Evolutionary conservation across 495 filamentous ascomycete species (phyloP).

Genomic region (Cercophora samala): DNA sequence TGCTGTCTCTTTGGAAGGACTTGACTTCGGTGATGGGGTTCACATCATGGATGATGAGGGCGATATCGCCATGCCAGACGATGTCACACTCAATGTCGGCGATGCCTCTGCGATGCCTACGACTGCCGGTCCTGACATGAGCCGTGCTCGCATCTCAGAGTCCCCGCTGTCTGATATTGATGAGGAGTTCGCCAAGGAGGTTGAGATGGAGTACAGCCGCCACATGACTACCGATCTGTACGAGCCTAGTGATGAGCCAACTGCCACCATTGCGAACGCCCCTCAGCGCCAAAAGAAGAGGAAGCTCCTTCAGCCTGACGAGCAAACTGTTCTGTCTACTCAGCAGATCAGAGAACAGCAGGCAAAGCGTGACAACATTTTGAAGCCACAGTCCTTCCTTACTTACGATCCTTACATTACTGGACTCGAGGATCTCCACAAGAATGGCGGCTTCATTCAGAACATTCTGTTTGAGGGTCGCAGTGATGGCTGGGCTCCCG

Average conservation of each 20-base stretch:
- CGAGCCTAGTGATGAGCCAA: slow-evolving; percentile 53
- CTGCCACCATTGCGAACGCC: slow-evolving; percentile 44
- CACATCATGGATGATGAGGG: slow-evolving; percentile 57
- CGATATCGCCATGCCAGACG: slow-evolving; percentile 60
- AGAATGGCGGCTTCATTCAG: slow-evolving; percentile 81
- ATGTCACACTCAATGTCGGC: slow-evolving; percentile 50
- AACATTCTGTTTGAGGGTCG: slow-evolving; percentile 73
- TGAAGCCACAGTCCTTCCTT: slow-evolving; percentile 73
- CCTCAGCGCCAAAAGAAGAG: slow-evolving; percentile 72
- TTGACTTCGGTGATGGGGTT: slow-evolving; percentile 51
- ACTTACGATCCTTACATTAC: slow-evolving; percentile 81
- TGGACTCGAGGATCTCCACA: slow-evolving; percentile 85
- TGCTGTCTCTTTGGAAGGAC: slow-evolving; percentile 43
- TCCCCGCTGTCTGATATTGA: slow-evolving; percentile 72
- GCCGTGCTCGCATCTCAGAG: slow-evolving; percentile 57
- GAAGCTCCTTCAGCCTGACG: slow-evolving; percentile 68
- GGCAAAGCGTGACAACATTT: slow-evolving; percentile 71
- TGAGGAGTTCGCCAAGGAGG: slow-evolving; percentile 49
- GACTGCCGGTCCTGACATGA: slow-evolving; percentile 41
- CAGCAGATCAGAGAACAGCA: slow-evolving; percentile 72
- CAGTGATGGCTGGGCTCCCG: slow-evolving; percentile 79
- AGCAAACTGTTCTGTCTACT: slow-evolving; percentile 56
- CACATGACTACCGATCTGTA: slow-evolving; percentile 52
- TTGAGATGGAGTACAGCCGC: slow-evolving; percentile 52
- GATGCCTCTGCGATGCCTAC: slow-evolving; percentile 48